Base-by-base conservation (phyloP, 441 rosid species). In the Pelargonium cotyledonis region DNA sequence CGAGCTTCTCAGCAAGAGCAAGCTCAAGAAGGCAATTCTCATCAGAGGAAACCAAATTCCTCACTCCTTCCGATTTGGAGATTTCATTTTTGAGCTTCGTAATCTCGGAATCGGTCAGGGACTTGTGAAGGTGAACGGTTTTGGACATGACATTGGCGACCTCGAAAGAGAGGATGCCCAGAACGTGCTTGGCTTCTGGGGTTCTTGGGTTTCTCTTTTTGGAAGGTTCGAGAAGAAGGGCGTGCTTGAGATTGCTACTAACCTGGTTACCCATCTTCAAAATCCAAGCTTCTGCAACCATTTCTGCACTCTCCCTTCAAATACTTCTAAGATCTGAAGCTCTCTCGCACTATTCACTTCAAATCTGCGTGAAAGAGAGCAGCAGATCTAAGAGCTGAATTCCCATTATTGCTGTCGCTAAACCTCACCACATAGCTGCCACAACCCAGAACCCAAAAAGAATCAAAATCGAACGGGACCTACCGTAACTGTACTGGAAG, bases 221-320 rank as follows among this genome's bases (percentile, higher is more conserved):
- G 31, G 88, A 63, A 60, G 86, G 74, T 58, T 91, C 93, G 0
- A 81, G 81, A 68, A 85, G 92, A 19, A 93, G 78, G 40, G 93
- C 97, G 75, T 86, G 90, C 82, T 90, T 93, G 61, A 93, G 87
- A 85, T 94, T 94, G 65, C 78, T 49, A 75, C 96, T 94, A 44
- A 94, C 97, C 85, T 94, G 97, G 88, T 86, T 94, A 19, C 96
- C 85, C 96, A 94, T 88, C 81, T 82, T 94, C 70, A 89, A 75
- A 67, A 94, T 84, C 99, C 96, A 94, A 88, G 94, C 78, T 67
- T 94, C 95, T 40, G 89, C 91, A 77, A 94, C 97, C 99, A 91
- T 94, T 70, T 84, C 82, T 73, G 80, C 70, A 15, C 55, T 21
- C 15, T 47, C 55, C 9, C 15, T 47, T 15, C 55, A 47, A 47